phyloP scores from a whole-genome alignment of 2,329 filamentous ascomycete species.

The Rutstroemia sp. region DNA sequence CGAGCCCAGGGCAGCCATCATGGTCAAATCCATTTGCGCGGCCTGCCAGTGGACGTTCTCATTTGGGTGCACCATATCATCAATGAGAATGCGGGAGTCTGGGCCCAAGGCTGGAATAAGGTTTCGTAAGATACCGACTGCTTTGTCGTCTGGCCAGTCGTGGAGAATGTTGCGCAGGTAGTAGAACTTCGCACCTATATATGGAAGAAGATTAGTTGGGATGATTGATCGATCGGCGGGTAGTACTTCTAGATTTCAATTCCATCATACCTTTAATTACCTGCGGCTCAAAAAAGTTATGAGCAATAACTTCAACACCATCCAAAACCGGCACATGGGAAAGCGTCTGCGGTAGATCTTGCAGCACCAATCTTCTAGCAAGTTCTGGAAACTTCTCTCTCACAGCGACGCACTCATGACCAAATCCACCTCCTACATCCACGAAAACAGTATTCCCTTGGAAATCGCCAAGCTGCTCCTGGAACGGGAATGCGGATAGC shows the following conservation, averaged over 20 bases:
- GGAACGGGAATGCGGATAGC: slow-evolving; percentile 16
- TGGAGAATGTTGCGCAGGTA: slow-evolving; percentile 34
- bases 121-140: background rate
- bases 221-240: background rate
- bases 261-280: slow-evolving; percentile 18
- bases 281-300: slow-evolving; percentile 27
- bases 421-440: slow-evolving; percentile 35
- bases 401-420: slow-evolving; percentile 26
- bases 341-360: slow-evolving; percentile 30
- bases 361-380: slow-evolving; percentile 25
- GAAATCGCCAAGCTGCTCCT: background rate
- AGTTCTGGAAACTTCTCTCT: background rate
- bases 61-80: slow-evolving; percentile 36
- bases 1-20: slow-evolving; percentile 31
- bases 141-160: slow-evolving; percentile 31
- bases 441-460: slow-evolving; percentile 26
- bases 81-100: slow-evolving; percentile 31
- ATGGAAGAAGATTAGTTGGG: background rate
- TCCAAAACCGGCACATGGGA: slow-evolving; percentile 21
- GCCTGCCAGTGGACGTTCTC: slow-evolving; percentile 28
- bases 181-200: slow-evolving; percentile 24
- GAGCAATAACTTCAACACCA: slow-evolving; percentile 25
- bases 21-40: slow-evolving; percentile 31
- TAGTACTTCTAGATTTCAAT: background rate
- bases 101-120: background rate